These are phyloP conservation scores for Ochromonas danica DNA, from an alignment of 108 stramenopile genomes.

Conservation along the genomic window DNA sequence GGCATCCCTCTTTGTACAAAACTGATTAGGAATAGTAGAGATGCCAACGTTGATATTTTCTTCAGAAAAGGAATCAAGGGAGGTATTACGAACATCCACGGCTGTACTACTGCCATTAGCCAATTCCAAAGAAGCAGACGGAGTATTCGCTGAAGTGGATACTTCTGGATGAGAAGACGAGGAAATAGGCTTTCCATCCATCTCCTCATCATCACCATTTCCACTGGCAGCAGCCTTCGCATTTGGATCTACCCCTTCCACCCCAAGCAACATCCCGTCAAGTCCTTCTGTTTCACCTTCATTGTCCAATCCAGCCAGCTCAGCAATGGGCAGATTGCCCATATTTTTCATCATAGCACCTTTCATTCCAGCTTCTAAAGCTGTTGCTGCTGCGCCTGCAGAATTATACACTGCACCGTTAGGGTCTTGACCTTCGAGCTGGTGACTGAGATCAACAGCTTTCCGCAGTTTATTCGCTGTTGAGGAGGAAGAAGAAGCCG, in stretches of 20 bases:
- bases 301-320: neutral
- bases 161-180: neutral
- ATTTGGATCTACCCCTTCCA: neutral
- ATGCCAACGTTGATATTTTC: neutral
- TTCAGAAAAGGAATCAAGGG: constrained; percentile 8
- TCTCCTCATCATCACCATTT: neutral
- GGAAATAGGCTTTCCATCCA: neutral
- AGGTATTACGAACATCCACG: neutral
- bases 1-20: constrained; percentile 26
- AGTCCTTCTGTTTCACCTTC: neutral
- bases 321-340: neutral
- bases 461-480: neutral
- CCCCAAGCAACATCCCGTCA: neutral
- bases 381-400: neutral
- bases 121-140: neutral
- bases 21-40: constrained; percentile 32
- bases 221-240: neutral
- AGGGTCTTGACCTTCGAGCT: neutral
- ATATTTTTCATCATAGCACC: neutral
- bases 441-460: neutral
- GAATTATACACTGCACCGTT: too few relatives aligned
- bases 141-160: constrained; percentile 2
- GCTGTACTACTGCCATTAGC: neutral
- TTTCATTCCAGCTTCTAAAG: neutral
- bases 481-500: neutral